Evolutionary conservation across 192 early-diverging fungal species (phyloP), one percentile per base, ranked within the genome.

Genomic region (Podila epigama): DNA sequence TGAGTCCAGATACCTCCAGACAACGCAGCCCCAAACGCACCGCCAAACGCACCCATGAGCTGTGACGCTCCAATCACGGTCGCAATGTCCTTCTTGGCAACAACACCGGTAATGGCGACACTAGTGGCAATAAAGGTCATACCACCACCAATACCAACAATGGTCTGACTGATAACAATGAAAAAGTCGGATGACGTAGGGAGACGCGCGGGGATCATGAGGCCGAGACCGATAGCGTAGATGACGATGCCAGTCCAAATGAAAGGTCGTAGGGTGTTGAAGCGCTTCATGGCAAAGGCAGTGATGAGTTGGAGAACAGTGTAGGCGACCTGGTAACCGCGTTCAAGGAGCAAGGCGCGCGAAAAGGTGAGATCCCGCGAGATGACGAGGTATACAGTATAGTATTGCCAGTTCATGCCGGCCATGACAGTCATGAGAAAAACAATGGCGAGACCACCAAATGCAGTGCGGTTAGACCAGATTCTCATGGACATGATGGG

Each of bases 191-290:
- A 50, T n/a, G 60, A 50, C 29, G 25, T 16, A 25, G 60, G 60
- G 13, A 48, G 28, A 62, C 60, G 60, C n/a, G 60, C 60, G 20
- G 60, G 60, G 44, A 62, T 62, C 60, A 62, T 50, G 28, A 51
- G 2, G 22, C 36, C 40, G 42, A 42, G 44, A 13, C 60, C 60
- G 29, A 62, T 62, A 42, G 40, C 32, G 22, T 44, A 39, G 34
- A 62, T 42, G 18, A 44, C n/a, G 32, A 62, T 35, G 50, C 60
- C 60, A 33, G 35, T 62, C 60, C 60, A 62, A 42, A 62, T 44
- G 32, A 62, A 62, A 42, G 36, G 60, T 9, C 60, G 60, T 11
- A 29, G 32, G 29, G n/a, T 29, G 36, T 41, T 27, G 60, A 20
- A 62, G 31, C 34, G 44, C 42, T 32, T 62, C 60, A 62, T 62